Percentiles rank a stretch among this genome's conserved stretches.
phyloP scores from a whole-genome alignment of 106 monocot species.

The Triglochin maritima region DNA sequence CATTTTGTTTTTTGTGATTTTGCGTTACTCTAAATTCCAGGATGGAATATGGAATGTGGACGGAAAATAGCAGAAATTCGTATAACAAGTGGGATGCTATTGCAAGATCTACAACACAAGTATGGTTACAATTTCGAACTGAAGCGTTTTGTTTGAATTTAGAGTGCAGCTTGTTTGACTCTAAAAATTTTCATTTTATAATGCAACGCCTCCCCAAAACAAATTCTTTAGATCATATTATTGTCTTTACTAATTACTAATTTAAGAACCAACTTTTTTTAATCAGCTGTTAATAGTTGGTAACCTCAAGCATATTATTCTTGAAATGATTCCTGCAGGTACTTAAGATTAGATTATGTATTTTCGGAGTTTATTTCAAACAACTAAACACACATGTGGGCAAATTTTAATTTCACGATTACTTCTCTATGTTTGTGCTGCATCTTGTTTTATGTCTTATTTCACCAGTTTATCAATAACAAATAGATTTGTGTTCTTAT shows the following conservation, averaged over 20 bases:
- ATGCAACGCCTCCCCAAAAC: neutral
- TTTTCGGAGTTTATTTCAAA: no score
- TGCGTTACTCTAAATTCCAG: conserved; percentile 12
- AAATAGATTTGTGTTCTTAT: neutral
- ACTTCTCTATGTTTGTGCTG: no score
- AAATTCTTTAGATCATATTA: neutral
- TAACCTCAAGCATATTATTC: no score
- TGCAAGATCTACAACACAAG: conserved; percentile 59
- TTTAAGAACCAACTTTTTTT: neutral
- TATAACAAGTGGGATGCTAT: conserved; percentile 73
- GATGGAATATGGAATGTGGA: conserved; percentile 66
- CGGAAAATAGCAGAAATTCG: conserved; percentile 31
- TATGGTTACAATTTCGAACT: neutral
- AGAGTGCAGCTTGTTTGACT: neutral
- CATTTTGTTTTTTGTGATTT: no score
- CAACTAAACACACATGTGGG: no score
- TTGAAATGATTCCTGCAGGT: no score
- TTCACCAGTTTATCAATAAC: no score
- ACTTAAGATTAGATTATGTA: no score
- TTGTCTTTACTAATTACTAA: neutral
- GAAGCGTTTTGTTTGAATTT: no score
- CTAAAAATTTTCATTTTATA: neutral
- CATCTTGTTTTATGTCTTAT: no score
- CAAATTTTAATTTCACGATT: no score
- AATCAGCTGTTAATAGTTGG: no score